phyloP scores from a whole-genome alignment of 805 yeast genomes.

The Komagataella pseudopastoris region DNA sequence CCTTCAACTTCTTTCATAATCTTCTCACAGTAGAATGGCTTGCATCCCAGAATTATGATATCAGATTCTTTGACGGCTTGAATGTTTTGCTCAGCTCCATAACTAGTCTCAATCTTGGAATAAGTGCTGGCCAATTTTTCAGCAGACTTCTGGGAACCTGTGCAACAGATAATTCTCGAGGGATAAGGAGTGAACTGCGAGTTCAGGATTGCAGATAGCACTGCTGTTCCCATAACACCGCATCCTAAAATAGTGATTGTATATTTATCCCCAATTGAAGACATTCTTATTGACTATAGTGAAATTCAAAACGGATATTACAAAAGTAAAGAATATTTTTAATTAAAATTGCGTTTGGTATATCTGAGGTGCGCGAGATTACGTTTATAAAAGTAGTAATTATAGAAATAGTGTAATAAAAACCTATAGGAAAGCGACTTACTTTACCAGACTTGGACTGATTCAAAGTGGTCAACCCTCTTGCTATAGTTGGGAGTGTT shows the following conservation, averaged over 20 bases:
- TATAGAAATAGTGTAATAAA: not conserved
- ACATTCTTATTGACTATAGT: not conserved
- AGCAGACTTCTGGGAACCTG: conserved; percentile 39
- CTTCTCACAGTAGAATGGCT: conserved; percentile 66
- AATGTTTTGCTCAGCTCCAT: conserved; percentile 29
- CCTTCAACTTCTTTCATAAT: conserved; percentile 38
- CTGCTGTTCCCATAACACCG: conserved; percentile 95
- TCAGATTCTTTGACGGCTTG: conserved; percentile 52
- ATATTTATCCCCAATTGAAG: conserved; percentile 1
- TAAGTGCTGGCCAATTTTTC: conserved; percentile 33
- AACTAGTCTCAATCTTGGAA: conserved; percentile 36
- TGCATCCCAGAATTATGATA: conserved; percentile 71
- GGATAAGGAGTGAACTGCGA: conserved; percentile 45
- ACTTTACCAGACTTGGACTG: conserved; percentile 54
- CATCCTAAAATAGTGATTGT: conserved; percentile 69
- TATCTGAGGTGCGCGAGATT: not conserved
- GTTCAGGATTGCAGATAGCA: conserved; percentile 63
- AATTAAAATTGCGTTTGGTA: not conserved
- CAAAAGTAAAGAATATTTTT: no score
- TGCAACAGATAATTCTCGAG: conserved; percentile 64
- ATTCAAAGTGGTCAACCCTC: conserved; percentile 65
- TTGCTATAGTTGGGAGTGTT: conserved; percentile 11
- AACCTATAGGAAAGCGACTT: not conserved
- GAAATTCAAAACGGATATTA: not conserved
- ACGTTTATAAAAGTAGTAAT: no score